Evolutionary conservation across 192 early-diverging fungal species (phyloP).

Genomic region (Rhizophlyctis rosea): DNA sequence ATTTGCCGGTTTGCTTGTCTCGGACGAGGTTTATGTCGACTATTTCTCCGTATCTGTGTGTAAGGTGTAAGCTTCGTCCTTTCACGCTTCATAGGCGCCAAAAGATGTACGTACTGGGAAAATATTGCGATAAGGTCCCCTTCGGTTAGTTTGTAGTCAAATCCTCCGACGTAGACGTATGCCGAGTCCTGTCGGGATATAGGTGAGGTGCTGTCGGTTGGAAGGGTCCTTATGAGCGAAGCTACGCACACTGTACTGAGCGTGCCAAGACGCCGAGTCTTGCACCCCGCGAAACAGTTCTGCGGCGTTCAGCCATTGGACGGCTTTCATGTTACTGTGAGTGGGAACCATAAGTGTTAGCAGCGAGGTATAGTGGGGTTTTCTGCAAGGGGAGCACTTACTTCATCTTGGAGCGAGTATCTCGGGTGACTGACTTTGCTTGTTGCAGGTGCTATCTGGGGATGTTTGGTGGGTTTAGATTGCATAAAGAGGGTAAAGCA

Average conservation of each 20-base stretch:
- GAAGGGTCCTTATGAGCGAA: neutral
- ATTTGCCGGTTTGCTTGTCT: slow-evolving; percentile 82
- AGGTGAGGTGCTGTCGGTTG: neutral
- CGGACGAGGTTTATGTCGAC: slow-evolving; percentile 86
- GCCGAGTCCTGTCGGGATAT: slow-evolving; percentile 67
- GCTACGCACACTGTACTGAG: slow-evolving; percentile 60
- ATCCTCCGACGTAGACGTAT: slow-evolving; percentile 83
- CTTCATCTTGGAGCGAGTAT: too few relatives aligned
- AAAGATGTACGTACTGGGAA: slow-evolving; percentile 63
- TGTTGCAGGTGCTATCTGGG: too few relatives aligned
- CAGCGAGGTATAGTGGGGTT: too few relatives aligned
- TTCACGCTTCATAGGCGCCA: neutral
- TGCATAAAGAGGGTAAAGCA: too few relatives aligned
- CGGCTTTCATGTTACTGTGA: neutral
- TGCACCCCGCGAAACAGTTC: slow-evolving; percentile 62
- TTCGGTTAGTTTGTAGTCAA: slow-evolving; percentile 82
- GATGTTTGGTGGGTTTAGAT: too few relatives aligned
- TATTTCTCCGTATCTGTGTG: slow-evolving; percentile 74
- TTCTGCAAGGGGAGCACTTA: too few relatives aligned
- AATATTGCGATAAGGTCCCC: slow-evolving; percentile 92
- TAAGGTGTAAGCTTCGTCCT: neutral
- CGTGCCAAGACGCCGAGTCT: slow-evolving; percentile 79
- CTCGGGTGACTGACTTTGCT: too few relatives aligned
- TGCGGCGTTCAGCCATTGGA: slow-evolving; percentile 72
- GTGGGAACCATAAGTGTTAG: too few relatives aligned